Evolutionary conservation across 2,329 filamentous ascomycete genomes (phyloP), one percentile per base, ranked within the genome.

Genomic region (Beauveria sp.): DNA sequence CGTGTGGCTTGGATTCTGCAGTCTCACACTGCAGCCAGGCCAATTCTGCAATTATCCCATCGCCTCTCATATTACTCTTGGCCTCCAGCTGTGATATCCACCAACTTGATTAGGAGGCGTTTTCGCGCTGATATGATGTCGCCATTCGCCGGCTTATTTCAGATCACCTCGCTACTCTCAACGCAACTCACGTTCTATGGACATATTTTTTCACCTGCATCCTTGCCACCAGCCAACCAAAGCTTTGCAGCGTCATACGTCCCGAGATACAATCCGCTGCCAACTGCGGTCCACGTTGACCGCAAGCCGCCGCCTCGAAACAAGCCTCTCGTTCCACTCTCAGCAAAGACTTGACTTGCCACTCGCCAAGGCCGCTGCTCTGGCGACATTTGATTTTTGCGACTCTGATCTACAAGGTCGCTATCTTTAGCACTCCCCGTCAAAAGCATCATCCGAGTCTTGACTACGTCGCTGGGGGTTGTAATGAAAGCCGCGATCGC

Each of bases 401-500:
- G 67, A 53, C 14, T 66, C 69, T 66, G 20, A n/a, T 65, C 69
- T 14, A 55, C 70, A 62, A 14, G 3, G 3, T 70, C 66, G 58
- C 66, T 63, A 58, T 67, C 63, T 61, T 71, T 61, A 20, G 66
- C 70, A 24, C 75, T 71, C 16, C 77, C 79, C 1, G 86, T 86
- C 34, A 82, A 80, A 28, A 96, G 78, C 92, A 96, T 96, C 74
- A 96, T 89, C 55, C 90, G 78, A 65, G 92, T 96, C 78, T 96
- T 96, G 26, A 96, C 83, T 10, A 96, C 91, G 73, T 96, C 93
- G 60, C 92, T 85, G 0, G 93, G 93, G 56, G 92, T 96, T 1
- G 92, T 96, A n/a, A 95, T 72, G 10, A 90, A 82, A 1, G 92
- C 89, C 0, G 91, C 87, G 9, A 93, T 72, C 6, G 85, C 84